Evolutionary conservation across 768 basidiomycete species (phyloP).

Genomic region (Xerocomellus amylosporus): DNA sequence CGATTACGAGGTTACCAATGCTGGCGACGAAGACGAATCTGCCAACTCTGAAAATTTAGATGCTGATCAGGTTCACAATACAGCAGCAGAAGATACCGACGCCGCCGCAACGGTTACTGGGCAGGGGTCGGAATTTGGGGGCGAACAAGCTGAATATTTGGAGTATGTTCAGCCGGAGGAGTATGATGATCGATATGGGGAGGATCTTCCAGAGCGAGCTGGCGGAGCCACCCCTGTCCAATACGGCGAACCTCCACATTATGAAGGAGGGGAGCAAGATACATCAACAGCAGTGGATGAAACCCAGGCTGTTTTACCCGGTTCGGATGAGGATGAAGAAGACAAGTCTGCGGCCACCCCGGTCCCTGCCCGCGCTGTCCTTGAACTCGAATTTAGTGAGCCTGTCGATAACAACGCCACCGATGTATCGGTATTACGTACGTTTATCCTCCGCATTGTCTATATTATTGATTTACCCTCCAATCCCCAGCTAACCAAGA

Average conservation of each 20-base stretch:
- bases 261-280: slow-evolving; percentile 25
- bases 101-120: slow-evolving; percentile 3
- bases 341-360: slow-evolving; percentile 16
- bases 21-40: slow-evolving; percentile 18
- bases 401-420: not conserved
- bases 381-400: slow-evolving; percentile 8
- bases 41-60: slow-evolving; percentile 22
- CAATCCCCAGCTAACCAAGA: slow-evolving; percentile 9
- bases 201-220: slow-evolving; percentile 32
- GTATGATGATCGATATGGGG: slow-evolving; percentile 36
- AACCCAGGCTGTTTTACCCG: slow-evolving; percentile 8
- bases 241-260: slow-evolving; percentile 19
- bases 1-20: slow-evolving; percentile 18
- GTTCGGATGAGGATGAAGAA: slow-evolving; percentile 14
- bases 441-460: not conserved
- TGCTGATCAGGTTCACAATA: slow-evolving; percentile 29
- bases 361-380: not conserved
- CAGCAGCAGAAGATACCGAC: slow-evolving; percentile 23
- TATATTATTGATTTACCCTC: not conserved
- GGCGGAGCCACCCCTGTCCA: slow-evolving; percentile 13
- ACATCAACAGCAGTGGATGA: slow-evolving; percentile 20
- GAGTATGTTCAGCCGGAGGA: slow-evolving; percentile 35
- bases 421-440: slow-evolving; percentile 4
- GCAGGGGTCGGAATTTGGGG: slow-evolving; percentile 21
- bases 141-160: slow-evolving; percentile 34